These are phyloP conservation scores for Penicillium oxalicum DNA, from an alignment of 2,329 filamentous ascomycete genomes.

Conservation along the genomic window DNA sequence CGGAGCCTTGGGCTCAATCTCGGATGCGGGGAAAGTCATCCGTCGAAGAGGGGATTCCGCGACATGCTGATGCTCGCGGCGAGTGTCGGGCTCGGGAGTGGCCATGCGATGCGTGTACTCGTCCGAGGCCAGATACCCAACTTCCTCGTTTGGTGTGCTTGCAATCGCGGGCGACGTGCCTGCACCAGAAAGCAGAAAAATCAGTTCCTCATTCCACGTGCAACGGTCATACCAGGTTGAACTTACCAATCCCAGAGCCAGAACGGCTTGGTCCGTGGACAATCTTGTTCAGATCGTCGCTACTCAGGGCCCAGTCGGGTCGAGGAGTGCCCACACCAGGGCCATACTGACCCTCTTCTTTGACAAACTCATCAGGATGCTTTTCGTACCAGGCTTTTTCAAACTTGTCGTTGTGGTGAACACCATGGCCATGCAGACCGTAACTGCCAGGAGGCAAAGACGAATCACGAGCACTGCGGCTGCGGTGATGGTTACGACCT, in stretches of 20 bases:
- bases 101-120: conserved; percentile 72
- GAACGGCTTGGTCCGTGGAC: conserved; percentile 62
- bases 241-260: conserved; percentile 49
- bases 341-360: conserved; percentile 65
- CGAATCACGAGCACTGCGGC: conserved; percentile 63
- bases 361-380: conserved; percentile 70
- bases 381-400: conserved; percentile 90
- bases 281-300: conserved; percentile 83
- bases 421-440: conserved; percentile 81
- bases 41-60: conserved; percentile 50
- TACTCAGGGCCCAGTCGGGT: conserved; percentile 78
- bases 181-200: neutral
- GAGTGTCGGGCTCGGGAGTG: conserved; percentile 52
- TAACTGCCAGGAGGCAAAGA: conserved; percentile 83
- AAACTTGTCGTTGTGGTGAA: conserved; percentile 69
- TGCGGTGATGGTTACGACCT: conserved; percentile 60
- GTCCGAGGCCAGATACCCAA: conserved; percentile 81
- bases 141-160: conserved; percentile 81
- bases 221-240: neutral
- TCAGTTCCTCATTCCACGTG: neutral
- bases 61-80: conserved; percentile 40
- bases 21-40: conserved; percentile 44
- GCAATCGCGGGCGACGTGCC: conserved; percentile 58
- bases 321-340: conserved; percentile 54
- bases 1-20: conserved; percentile 34